Conservation (phyloP, 345 rosid genomes). For the Salix udensis region DNA sequence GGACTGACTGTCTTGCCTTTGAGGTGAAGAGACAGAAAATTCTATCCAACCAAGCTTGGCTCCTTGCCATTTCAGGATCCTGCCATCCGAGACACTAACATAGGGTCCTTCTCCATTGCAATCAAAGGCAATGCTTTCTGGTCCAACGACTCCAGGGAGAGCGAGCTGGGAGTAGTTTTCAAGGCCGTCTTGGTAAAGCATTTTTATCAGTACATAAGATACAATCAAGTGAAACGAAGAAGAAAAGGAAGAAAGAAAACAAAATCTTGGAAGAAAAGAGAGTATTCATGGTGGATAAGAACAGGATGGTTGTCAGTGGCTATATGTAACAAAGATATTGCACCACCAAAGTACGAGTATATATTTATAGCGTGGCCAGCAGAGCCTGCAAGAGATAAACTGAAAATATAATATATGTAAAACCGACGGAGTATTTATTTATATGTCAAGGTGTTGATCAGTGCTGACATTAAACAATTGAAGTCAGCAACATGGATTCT, state of each 20-base stretch:
- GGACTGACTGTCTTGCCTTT: slow-evolving; percentile 31
- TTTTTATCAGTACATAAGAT: not conserved
- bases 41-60: slow-evolving; percentile 47
- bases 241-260: not conserved
- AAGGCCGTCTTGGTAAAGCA: not conserved
- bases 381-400: not conserved
- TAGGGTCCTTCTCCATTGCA: slow-evolving; percentile 51
- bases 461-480: no score
- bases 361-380: not conserved
- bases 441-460: no score
- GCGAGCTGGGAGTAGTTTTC: slow-evolving; percentile 14
- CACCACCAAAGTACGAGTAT: no score
- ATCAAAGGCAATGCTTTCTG: slow-evolving; percentile 57
- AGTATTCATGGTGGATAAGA: not conserved
- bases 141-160: slow-evolving; percentile 34
- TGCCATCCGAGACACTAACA: slow-evolving; percentile 62
- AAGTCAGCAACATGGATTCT: no score
- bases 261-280: not conserved
- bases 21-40: slow-evolving; percentile 51
- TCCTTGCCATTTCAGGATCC: slow-evolving; percentile 60
- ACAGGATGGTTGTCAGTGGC: not conserved
- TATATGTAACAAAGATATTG: no score
- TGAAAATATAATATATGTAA: no score
- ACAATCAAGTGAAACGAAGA: not conserved
- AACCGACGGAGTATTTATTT: no score